Conservation (phyloP, 768 basidiomycete genomes). For the Termitomyces eurrhizus region DNA sequence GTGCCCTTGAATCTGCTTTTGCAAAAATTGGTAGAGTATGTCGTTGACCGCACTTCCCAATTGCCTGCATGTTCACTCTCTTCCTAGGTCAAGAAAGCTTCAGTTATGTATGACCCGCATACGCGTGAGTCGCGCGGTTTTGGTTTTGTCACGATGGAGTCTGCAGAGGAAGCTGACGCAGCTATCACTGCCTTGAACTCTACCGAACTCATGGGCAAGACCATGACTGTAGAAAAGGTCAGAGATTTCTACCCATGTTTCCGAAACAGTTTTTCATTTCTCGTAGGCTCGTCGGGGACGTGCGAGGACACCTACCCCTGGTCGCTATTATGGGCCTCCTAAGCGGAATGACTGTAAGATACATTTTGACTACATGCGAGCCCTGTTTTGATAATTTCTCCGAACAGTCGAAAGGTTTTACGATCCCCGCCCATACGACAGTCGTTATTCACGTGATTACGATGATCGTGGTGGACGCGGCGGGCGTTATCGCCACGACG, state of each 20-base stretch:
- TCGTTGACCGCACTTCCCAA: slow-evolving; percentile 9
- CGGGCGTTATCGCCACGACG: slow-evolving; percentile 41
- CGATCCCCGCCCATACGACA: slow-evolving; percentile 89
- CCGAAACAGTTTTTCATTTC: background rate
- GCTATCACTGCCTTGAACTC: slow-evolving; percentile 81
- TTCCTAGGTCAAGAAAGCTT: slow-evolving; percentile 64
- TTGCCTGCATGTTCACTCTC: background rate
- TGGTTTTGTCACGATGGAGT: slow-evolving; percentile 78
- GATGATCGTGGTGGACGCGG: slow-evolving; percentile 53
- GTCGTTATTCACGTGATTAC: slow-evolving; percentile 59
- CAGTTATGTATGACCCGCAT: slow-evolving; percentile 70
- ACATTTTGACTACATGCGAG: slow-evolving; percentile 2
- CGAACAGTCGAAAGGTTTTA: slow-evolving; percentile 78
- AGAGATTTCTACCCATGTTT: background rate
- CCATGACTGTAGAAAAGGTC: slow-evolving; percentile 87
- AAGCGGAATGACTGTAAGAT: slow-evolving; percentile 66
- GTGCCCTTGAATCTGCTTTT: slow-evolving; percentile 86
- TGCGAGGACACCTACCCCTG: slow-evolving; percentile 90
- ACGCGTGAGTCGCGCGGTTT: slow-evolving; percentile 64
- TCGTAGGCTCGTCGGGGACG: slow-evolving; percentile 81
- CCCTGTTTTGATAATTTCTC: slow-evolving; percentile 9
- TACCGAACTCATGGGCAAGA: slow-evolving; percentile 85
- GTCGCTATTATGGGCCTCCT: slow-evolving; percentile 90
- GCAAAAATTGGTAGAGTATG: slow-evolving; percentile 82
- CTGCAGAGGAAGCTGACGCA: slow-evolving; percentile 85